phyloP scores from a whole-genome alignment of 805 yeast genomes.

The Groenewaldozyma tartarivorans region DNA sequence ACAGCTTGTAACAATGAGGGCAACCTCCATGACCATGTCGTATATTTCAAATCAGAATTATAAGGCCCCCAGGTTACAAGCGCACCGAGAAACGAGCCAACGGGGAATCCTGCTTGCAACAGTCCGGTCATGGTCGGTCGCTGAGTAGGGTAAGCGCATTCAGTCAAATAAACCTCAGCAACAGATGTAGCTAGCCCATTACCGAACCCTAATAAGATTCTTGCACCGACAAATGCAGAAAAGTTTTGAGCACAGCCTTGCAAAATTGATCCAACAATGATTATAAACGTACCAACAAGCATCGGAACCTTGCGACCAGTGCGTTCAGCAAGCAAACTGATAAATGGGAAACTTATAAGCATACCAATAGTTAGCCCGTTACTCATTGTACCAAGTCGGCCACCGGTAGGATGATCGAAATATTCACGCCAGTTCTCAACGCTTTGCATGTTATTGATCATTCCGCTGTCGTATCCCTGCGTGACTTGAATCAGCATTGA shows the following conservation, averaged over 20 bases:
- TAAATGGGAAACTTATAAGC: constrained; percentile 57
- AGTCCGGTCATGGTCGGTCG: constrained; percentile 56
- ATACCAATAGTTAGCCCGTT: constrained; percentile 42
- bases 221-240: constrained; percentile 65
- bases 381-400: constrained; percentile 13
- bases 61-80: constrained; percentile 54
- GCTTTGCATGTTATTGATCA: constrained; percentile 18
- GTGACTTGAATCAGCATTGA: constrained; percentile 11
- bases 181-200: constrained; percentile 66
- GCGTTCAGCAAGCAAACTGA: constrained; percentile 49
- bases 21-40: constrained; percentile 52
- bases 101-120: constrained; percentile 57
- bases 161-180: constrained; percentile 62
- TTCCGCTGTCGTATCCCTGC: constrained; percentile 15
- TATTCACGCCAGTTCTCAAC: constrained; percentile 17
- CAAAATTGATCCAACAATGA: constrained; percentile 51
- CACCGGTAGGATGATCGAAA: constrained; percentile 13
- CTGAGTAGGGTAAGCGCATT: constrained; percentile 52
- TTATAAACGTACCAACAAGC: constrained; percentile 42
- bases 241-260: constrained; percentile 30
- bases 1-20: constrained; percentile 63
- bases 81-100: constrained; percentile 49
- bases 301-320: constrained; percentile 57
- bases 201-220: constrained; percentile 64
- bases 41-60: constrained; percentile 29